These are phyloP conservation scores for Gastrolobium bilobum DNA, from an alignment of 306 rosid genomes.

Conservation along the genomic window DNA sequence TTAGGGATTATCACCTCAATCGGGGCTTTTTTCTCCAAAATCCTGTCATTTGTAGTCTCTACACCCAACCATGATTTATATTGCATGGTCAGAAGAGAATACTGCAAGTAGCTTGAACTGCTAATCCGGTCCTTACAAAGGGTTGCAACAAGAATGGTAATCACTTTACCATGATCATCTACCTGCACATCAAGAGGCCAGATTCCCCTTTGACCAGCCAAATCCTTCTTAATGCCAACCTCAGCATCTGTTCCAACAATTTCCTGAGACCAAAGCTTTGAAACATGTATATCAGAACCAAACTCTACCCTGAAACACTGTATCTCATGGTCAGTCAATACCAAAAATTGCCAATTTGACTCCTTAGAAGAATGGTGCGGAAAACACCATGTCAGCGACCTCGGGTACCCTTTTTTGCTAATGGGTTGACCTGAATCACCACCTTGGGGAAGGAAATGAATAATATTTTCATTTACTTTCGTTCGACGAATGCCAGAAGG, in stretches of 20 bases:
- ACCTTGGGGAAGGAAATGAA: conserved; percentile 52
- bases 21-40: conserved; percentile 89
- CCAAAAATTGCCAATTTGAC: conserved; percentile 64
- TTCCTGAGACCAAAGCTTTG: conserved; percentile 89
- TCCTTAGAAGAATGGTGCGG: conserved; percentile 59
- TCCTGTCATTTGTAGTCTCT: conserved; percentile 61
- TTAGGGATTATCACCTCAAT: conserved; percentile 94
- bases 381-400: conserved; percentile 86
- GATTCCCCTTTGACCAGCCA: conserved; percentile 94
- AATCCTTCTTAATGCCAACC: conserved; percentile 86
- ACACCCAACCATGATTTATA: conserved; percentile 68
- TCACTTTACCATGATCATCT: conserved; percentile 77
- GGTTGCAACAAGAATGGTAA: conserved; percentile 86
- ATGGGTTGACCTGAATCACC: conserved; percentile 61
- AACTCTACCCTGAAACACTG: conserved; percentile 72
- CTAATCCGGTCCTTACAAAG: conserved; percentile 87
- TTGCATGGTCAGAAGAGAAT: conserved; percentile 93
- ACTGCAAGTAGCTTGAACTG: conserved; percentile 93
- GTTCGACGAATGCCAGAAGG: conserved; percentile 69
- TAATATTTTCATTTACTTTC: conserved; percentile 57
- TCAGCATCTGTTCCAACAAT: conserved; percentile 88
- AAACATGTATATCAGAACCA: conserved; percentile 65
- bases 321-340: conserved; percentile 84
- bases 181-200: conserved; percentile 94
- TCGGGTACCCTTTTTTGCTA: conserved; percentile 82